Base-by-base conservation (phyloP, 2,329 filamentous ascomycete genomes). In the Pseudophaeomoniella oleicola region DNA sequence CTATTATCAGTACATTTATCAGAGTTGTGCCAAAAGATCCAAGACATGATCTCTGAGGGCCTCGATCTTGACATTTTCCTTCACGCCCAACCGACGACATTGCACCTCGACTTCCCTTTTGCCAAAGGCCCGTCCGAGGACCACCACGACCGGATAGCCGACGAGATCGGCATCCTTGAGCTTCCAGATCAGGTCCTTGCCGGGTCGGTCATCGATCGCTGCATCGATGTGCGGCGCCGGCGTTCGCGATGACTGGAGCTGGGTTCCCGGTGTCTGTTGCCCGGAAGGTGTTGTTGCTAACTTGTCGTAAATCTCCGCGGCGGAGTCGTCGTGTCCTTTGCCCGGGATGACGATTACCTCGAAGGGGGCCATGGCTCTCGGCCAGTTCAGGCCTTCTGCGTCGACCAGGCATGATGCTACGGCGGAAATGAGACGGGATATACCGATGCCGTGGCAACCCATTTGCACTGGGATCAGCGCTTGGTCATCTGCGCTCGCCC, bases 391-490 rank as follows among this genome's bases (percentile, higher is more conserved):
- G 0, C 86, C 90, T 50, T 64, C 71, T 2, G 67, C 52, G 46
- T 93, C 84, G 0, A 75, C 69, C 6, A 85, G 64, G 29, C 79
- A 71, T 44, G 88, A 79, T 1, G 87, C 87, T 1, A 90, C 75
- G 2, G 90, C 85, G 5, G 80, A 86, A 42, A 98, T 78, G 48
- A 98, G 77, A 32, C 90, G 79, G 4, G 86, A 93, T 13, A 98
- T 75, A 2, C 90, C 90, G 42, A 98, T 92, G 1, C 90, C 90
- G 52, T 94, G 85, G 54, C 90, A 98, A 38, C 90, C 90, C 90
- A 98, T 98, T 45, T 93, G 75, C 50, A 94, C 69, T 0, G 76
- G 66, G 0, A 75, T 65, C 5, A 55, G 54, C 12, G 58, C 49
- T 33, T 50, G 44, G 16, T 54, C 48, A 12, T 27, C 22, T 47